Evolutionary conservation across 2,329 filamentous ascomycete genomes (phyloP), one percentile per base, ranked within the genome.

Genomic region (Cordyceps farinosa): DNA sequence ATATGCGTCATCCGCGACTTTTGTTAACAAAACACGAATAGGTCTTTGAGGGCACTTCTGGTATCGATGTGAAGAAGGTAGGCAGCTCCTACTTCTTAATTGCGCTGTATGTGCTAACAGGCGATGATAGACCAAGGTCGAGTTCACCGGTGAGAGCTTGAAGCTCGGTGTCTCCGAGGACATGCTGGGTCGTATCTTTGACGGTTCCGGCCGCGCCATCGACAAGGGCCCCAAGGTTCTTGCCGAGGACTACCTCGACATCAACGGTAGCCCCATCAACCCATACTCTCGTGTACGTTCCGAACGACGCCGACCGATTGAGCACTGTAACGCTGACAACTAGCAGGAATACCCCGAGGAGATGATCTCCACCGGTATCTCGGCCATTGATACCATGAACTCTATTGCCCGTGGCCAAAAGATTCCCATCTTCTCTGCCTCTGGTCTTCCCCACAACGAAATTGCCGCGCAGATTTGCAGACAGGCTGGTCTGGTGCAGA

Each of bases 301-400:
- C 58, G 17, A 29, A 13, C 29, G 30, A 56, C 15, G 11, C 17
- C 36, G 17, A 5, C n/a, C 17, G 11, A n/a, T 56, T 15, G 22
- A 22, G 30, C 38, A 58, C 38, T 44, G 62, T 34, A 50, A 40
- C 13, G 13, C 69, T 72, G 61, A 72, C 65, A 66, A 44, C 60
- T 42, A 48, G 30, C 67, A 96, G 92, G 91, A 97, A 70, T 99
- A 99, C 76, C 95, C 95, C 73, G 95, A 99, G 82, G 96, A 99
- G 81, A 99, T 99, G 94, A 98, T 99, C 73, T 95, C 94, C 42
- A 99, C 95, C 54, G 95, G 95, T 87, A 99, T 99, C 78, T 98
- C 94, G 66, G 93, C 95, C 74, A 98, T 99, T 73, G 94, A 98
- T 76, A 97, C 93, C 66, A 98, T 98, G 94, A 92, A 92, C 83